These are phyloP conservation scores for Ceratonia siliqua DNA, from an alignment of 306 rosid genomes.

Conservation along the genomic window DNA sequence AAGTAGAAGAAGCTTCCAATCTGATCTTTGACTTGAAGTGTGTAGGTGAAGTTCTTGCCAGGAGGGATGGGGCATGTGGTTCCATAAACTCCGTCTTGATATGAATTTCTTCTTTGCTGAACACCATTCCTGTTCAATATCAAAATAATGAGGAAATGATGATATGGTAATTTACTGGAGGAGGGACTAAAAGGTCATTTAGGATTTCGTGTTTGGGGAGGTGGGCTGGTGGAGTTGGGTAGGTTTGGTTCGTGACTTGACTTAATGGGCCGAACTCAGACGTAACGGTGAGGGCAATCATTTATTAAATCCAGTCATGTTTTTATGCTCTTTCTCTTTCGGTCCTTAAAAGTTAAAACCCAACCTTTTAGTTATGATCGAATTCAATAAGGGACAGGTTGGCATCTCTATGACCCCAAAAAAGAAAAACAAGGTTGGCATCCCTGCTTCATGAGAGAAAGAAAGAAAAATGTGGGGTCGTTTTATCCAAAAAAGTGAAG, in stretches of 20 bases:
- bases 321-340: neutral
- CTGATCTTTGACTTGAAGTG: slow-evolving; percentile 84
- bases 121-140: slow-evolving; percentile 68
- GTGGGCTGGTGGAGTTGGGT: slow-evolving; percentile 29
- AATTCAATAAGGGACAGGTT: slow-evolving; percentile 16
- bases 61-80: slow-evolving; percentile 93
- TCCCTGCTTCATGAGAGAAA: neutral
- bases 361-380: neutral
- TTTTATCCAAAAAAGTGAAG: neutral
- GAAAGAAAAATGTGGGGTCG: slow-evolving; percentile 16
- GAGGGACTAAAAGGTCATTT: neutral
- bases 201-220: neutral
- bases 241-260: slow-evolving; percentile 31
- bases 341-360: neutral
- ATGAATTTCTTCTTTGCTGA: slow-evolving; percentile 87
- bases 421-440: too few species aligned
- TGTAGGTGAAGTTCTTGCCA: slow-evolving; percentile 89
- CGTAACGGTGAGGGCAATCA: neutral
- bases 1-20: slow-evolving; percentile 87
- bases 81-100: slow-evolving; percentile 80
- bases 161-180: neutral
- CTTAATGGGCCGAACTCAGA: slow-evolving; percentile 18
- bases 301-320: slow-evolving; percentile 30
- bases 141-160: neutral
- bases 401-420: neutral